These are phyloP conservation scores for Fusarium mexicanum DNA, from an alignment of 2,329 filamentous ascomycete species.

Conservation along the genomic window DNA sequence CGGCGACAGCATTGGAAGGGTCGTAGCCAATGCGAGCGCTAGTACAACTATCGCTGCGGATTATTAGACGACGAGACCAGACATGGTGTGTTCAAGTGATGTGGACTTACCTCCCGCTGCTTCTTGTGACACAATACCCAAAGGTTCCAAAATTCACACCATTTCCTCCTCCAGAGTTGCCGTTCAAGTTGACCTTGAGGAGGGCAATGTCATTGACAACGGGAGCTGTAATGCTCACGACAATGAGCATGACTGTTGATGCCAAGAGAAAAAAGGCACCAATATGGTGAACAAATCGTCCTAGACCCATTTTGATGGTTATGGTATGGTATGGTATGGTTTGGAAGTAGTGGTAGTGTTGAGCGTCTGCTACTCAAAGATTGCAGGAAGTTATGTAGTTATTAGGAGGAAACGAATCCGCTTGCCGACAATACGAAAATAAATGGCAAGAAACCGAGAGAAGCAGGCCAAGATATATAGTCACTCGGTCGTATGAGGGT, in stretches of 20 bases:
- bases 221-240: constrained; percentile 68
- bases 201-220: constrained; percentile 65
- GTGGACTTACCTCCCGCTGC: constrained; percentile 38
- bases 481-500: neutral
- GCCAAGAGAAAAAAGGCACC: constrained; percentile 67
- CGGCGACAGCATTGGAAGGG: constrained; percentile 57
- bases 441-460: neutral
- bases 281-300: constrained; percentile 63
- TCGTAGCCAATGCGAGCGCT: constrained; percentile 64
- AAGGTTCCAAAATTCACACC: constrained; percentile 67
- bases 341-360: neutral
- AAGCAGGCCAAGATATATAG: constrained; percentile 28
- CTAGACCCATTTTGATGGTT: constrained; percentile 55
- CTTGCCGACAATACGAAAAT: constrained; percentile 16
- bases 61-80: constrained; percentile 10
- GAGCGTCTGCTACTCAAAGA: neutral
- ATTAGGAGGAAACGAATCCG: neutral
- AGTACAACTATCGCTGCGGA: constrained; percentile 58
- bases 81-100: neutral
- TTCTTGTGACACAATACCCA: constrained; percentile 61
- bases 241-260: constrained; percentile 64
- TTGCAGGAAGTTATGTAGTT: neutral
- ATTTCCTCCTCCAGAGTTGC: constrained; percentile 51
- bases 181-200: constrained; percentile 60
- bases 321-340: constrained; percentile 1